Evolutionary conservation across 768 basidiomycete genomes (phyloP).

Genomic region (Phylloporus rhodoxanthus): DNA sequence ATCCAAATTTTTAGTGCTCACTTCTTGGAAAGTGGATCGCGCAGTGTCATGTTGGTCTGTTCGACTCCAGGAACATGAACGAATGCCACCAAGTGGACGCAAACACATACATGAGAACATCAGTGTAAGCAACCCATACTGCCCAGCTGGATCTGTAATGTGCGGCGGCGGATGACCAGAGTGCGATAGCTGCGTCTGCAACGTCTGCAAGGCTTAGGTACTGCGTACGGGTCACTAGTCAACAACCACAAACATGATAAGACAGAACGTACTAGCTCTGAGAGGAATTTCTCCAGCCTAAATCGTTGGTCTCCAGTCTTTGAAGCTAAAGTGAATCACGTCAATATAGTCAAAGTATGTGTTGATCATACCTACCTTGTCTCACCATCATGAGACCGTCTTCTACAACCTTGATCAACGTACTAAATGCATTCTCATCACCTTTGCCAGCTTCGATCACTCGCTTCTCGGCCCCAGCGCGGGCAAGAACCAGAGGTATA

Average conservation of each 20-base stretch:
- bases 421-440: conserved; percentile 49
- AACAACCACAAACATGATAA: background rate
- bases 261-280: conserved; percentile 55
- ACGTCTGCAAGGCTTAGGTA: conserved; percentile 42
- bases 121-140: conserved; percentile 71
- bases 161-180: conserved; percentile 65
- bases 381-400: conserved; percentile 59
- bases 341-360: background rate
- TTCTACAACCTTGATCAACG: conserved; percentile 53
- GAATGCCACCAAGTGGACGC: background rate
- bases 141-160: conserved; percentile 66
- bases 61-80: conserved; percentile 34
- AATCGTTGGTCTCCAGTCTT: conserved; percentile 68
- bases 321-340: conserved; percentile 38
- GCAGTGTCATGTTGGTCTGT: conserved; percentile 52
- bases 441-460: conserved; percentile 41
- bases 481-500: conserved; percentile 56
- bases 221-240: conserved; percentile 28
- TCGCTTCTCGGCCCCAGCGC: conserved; percentile 60
- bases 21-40: conserved; percentile 59
- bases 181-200: conserved; percentile 47
- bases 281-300: conserved; percentile 78
- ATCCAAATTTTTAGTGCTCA: conserved; percentile 71
- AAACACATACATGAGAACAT: conserved; percentile 58
- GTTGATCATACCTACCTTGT: conserved; percentile 37